Conservation (phyloP, 306 rosid species). For the Quercus robur region DNA sequence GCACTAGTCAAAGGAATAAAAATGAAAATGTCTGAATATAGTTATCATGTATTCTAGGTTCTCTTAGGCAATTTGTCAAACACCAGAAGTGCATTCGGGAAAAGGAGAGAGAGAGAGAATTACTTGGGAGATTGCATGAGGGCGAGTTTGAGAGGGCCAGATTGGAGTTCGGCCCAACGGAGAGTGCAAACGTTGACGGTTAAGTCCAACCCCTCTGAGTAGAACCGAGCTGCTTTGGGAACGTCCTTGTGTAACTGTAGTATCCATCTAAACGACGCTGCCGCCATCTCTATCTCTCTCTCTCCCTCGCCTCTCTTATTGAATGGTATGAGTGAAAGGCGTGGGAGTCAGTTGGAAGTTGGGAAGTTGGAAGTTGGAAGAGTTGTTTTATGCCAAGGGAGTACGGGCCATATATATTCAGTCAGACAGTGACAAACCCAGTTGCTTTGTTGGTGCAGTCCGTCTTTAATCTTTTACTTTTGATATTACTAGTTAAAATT, state of each 20-base stretch:
- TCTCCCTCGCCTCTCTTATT: too few relatives aligned
- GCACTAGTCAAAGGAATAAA: not conserved
- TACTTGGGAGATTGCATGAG: slow-evolving; percentile 75
- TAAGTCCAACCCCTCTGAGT: slow-evolving; percentile 77
- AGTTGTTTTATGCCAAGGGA: too few relatives aligned
- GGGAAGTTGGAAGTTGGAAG: too few relatives aligned
- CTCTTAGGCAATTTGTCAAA: slow-evolving; percentile 36
- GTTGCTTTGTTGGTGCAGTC: too few relatives aligned
- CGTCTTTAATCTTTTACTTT: too few relatives aligned
- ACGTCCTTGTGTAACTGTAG: slow-evolving; percentile 77
- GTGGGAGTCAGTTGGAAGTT: too few relatives aligned
- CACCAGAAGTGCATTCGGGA: slow-evolving; percentile 23
- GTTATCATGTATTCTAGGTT: not conserved
- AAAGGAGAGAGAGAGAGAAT: not conserved
- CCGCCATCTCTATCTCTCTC: slow-evolving; percentile 30
- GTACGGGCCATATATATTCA: too few relatives aligned
- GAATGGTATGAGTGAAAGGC: too few relatives aligned
- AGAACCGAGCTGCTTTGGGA: slow-evolving; percentile 79
- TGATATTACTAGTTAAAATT: too few relatives aligned
- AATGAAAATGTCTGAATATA: too few relatives aligned
- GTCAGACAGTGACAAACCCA: too few relatives aligned
- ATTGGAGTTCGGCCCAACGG: slow-evolving; percentile 89
- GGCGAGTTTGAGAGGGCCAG: slow-evolving; percentile 78
- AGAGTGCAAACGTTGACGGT: slow-evolving; percentile 69
- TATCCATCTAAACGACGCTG: slow-evolving; percentile 78